phyloP scores from a whole-genome alignment of 106 monocot genomes.

The Iris macrosiphon region DNA sequence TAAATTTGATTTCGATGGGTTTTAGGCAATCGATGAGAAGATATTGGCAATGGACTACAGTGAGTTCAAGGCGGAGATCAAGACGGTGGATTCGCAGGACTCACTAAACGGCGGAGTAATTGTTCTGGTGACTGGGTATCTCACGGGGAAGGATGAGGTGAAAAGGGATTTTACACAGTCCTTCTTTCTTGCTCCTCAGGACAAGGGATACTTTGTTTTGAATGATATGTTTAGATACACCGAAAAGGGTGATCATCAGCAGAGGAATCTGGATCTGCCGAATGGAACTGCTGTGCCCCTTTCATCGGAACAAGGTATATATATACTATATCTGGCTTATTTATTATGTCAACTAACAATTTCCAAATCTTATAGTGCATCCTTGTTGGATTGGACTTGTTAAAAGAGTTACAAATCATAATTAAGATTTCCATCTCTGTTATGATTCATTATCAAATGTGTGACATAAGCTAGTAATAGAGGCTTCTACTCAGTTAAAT shows the following conservation, averaged over 20 bases:
- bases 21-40: conserved; percentile 64
- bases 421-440: too few species aligned
- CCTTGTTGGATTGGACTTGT: too few species aligned
- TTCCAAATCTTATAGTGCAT: too few species aligned
- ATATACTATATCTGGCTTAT: too few species aligned
- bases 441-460: too few species aligned
- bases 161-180: conserved; percentile 59
- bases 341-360: too few species aligned
- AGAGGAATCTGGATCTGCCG: not conserved
- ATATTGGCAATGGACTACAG: conserved; percentile 47
- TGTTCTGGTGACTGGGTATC: conserved; percentile 64
- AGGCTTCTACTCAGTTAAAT: too few species aligned
- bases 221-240: conserved; percentile 72
- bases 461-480: too few species aligned
- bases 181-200: conserved; percentile 76
- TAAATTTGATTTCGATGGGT: too few species aligned
- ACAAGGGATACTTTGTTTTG: conserved; percentile 56
- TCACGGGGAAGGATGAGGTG: conserved; percentile 39
- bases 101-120: conserved; percentile 46
- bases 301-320: conserved; percentile 28
- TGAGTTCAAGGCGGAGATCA: conserved; percentile 38
- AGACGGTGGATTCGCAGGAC: conserved; percentile 60
- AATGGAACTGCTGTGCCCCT: conserved; percentile 12
- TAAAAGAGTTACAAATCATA: too few species aligned
- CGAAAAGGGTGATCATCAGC: conserved; percentile 12